Percentiles rank a stretch among this genome's conserved stretches.
These are phyloP conservation scores for Daedaleopsis sinensis DNA, from an alignment of 768 basidiomycete genomes.

Conservation along the genomic window DNA sequence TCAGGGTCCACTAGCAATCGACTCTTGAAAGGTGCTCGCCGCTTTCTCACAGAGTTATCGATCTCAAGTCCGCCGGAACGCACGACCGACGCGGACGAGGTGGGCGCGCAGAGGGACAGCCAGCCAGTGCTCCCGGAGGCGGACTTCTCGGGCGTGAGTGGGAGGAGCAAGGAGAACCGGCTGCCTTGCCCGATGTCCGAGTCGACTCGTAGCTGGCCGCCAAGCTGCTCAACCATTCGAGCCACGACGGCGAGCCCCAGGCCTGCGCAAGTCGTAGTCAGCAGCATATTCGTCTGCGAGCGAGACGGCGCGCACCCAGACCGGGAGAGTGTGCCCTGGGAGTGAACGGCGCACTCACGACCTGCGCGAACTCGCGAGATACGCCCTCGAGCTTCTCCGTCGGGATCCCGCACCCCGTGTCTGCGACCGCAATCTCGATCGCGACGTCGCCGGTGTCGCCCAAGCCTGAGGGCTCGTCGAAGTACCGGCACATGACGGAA, in stretches of 20 bases:
- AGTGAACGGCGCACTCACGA: conserved; percentile 58
- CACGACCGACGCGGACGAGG: conserved; percentile 4
- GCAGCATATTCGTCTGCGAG: too few relatives aligned
- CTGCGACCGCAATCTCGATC: conserved; percentile 70
- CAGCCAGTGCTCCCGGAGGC: neutral
- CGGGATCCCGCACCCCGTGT: conserved; percentile 76
- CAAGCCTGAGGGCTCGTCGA: conserved; percentile 54
- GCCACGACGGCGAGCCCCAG: conserved; percentile 82
- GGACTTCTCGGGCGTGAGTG: conserved; percentile 49
- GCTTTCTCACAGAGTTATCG: conserved; percentile 46
- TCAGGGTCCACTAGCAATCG: conserved; percentile 8
- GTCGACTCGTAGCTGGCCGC: conserved; percentile 78
- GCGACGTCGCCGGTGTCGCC: conserved; percentile 48
- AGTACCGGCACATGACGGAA: conserved; percentile 56
- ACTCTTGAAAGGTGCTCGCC: conserved; percentile 27
- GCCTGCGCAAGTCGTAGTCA: conserved; percentile 42
- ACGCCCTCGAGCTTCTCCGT: conserved; percentile 69
- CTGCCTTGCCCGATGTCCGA: conserved; percentile 69
- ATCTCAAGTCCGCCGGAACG: conserved; percentile 31
- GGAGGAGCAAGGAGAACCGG: conserved; percentile 72
- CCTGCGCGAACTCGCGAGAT: conserved; percentile 80
- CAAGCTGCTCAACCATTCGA: conserved; percentile 76
- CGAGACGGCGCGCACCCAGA: conserved; percentile 44
- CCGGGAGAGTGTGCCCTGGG: conserved; percentile 43
- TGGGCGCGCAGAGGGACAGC: conserved; percentile 20